phyloP scores from a whole-genome alignment of 306 rosid genomes.

The Corylus avellana region DNA sequence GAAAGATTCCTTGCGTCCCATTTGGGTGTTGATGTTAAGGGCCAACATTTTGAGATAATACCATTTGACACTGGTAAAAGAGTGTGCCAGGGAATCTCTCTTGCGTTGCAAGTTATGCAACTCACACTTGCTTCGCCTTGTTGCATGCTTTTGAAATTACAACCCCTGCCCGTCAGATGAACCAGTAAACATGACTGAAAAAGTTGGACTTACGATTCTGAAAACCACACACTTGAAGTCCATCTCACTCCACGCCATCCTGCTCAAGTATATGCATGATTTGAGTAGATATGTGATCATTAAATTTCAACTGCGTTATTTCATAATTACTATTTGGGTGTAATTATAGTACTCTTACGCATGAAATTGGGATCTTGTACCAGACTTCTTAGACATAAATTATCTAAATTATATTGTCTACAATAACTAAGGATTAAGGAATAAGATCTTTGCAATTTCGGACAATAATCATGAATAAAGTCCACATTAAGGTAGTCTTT shows the following conservation, averaged over 20 bases:
- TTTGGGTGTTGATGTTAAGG: slow-evolving; percentile 12
- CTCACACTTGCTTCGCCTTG: slow-evolving; percentile 13
- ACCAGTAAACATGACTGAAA: background rate
- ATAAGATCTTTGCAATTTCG: too few species aligned
- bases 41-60: slow-evolving; percentile 23
- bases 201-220: background rate
- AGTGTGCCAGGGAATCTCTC: slow-evolving; percentile 22
- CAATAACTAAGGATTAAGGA: too few species aligned
- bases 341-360: too few species aligned
- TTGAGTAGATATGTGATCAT: too few species aligned
- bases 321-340: too few species aligned
- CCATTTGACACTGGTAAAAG: slow-evolving; percentile 40
- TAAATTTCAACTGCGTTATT: too few species aligned
- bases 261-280: background rate
- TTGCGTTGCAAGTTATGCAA: slow-evolving; percentile 19
- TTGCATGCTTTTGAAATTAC: slow-evolving; percentile 1
- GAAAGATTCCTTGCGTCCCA: slow-evolving; percentile 36
- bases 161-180: background rate
- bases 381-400: too few species aligned
- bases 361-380: too few species aligned
- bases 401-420: too few species aligned
- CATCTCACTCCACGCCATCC: slow-evolving; percentile 5
- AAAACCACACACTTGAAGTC: slow-evolving; percentile 3
- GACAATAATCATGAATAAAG: too few species aligned
- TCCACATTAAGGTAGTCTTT: too few species aligned